Base-by-base conservation (phyloP, 148 eudicot species). In the Heliosperma pusillum region DNA sequence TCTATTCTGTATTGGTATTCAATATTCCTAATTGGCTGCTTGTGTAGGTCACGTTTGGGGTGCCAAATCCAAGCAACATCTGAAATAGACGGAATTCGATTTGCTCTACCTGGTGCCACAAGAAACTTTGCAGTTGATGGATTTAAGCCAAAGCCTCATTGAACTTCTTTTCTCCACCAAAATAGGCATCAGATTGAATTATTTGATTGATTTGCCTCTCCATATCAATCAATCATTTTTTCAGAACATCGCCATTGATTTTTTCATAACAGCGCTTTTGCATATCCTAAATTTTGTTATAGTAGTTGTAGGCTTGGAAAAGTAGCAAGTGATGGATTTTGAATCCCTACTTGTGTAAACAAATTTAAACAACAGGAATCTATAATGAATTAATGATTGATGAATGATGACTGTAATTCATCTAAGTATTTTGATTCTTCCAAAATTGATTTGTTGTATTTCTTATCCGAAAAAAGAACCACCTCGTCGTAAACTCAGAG, bases 101-200 rank as follows among this genome's bases (percentile, higher is more conserved):
- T 94, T 58, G 96, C 96, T 56, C 72, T 94, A 19, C 98, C 98
- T 60, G 81, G 84, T 53, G 96, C 97, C 64, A 88, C 96, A 44
- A 77, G 91, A 77, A 90, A 91, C 63, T 86, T 94, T 79, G 95
- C 97, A 15, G 95, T 94, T 77, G 98, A 91, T 80, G 95, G 94
- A 20, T 81, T 61, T 67, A 84, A 76, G 63, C 80, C 84, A 5
- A 73, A 84, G 66, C 76, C 80, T 17, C 82, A 81, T 25, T 81
- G 79, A 56, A 22, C 55, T 26, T 47, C 20, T 44, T 22, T 5
- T 59, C 55, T 27, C 59, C 40, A 13, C 0, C 19, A 12, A 5
- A 60, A 29, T 7, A 29, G 50, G 16, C 52, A 29, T 26, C 60
- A 71, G 56, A 58, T 10, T 57, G 36, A 27, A 58, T 57, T 13